These are phyloP conservation scores for Agrocybe pediades DNA, from an alignment of 768 basidiomycete genomes.

Conservation along the genomic window DNA sequence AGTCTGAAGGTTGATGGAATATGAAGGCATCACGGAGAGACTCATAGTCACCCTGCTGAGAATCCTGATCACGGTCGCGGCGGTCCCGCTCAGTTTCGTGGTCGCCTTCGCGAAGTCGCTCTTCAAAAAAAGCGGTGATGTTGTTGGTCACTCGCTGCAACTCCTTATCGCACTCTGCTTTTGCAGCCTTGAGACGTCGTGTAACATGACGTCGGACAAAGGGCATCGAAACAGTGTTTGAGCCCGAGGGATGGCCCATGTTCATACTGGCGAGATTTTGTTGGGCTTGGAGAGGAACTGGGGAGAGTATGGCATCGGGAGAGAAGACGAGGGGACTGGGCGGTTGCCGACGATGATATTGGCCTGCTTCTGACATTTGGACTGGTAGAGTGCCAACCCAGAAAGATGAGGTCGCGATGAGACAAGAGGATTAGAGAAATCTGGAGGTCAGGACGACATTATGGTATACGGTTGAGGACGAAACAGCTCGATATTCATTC, in stretches of 20 bases:
- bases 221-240: slow-evolving; percentile 88
- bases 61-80: slow-evolving; percentile 58
- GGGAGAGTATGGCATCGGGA: slow-evolving; percentile 62
- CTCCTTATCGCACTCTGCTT: slow-evolving; percentile 96
- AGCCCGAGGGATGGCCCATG: slow-evolving; percentile 43
- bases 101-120: slow-evolving; percentile 79
- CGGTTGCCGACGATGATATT: slow-evolving; percentile 53
- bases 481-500: neutral
- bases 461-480: slow-evolving; percentile 14
- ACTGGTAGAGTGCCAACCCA: slow-evolving; percentile 16
- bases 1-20: slow-evolving; percentile 60
- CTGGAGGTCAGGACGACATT: slow-evolving; percentile 26
- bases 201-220: slow-evolving; percentile 93
- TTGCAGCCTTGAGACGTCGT: slow-evolving; percentile 89
- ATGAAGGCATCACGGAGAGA: slow-evolving; percentile 62
- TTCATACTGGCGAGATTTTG: slow-evolving; percentile 35
- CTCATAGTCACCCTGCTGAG: slow-evolving; percentile 56
- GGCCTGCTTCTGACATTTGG: slow-evolving; percentile 53
- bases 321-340: slow-evolving; percentile 84
- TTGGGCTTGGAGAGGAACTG: slow-evolving; percentile 47
- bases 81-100: slow-evolving; percentile 68
- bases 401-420: slow-evolving; percentile 14
- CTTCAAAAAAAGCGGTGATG: slow-evolving; percentile 94
- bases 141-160: slow-evolving; percentile 91
- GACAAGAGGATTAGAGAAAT: slow-evolving; percentile 18